Evolutionary conservation across 441 rosid species (phyloP).

Genomic region (Populus hybrid): DNA sequence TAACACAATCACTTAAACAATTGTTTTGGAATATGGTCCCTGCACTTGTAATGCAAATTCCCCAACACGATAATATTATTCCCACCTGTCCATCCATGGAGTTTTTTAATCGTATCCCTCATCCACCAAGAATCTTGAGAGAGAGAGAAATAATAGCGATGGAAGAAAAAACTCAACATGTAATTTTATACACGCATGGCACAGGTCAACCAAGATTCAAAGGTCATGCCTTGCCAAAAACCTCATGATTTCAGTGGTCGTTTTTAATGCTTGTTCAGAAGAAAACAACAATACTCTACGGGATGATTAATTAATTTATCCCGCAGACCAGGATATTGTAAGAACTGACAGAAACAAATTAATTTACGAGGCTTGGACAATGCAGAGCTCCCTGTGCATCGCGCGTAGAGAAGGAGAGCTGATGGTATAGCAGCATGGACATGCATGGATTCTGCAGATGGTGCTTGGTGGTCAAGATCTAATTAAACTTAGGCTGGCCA

Average conservation of each 20-base stretch:
- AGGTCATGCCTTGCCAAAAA: background rate
- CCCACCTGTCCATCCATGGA: constrained; percentile 22
- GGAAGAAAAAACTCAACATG: background rate
- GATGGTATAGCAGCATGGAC: background rate
- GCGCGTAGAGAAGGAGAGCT: background rate
- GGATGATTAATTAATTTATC: too few relatives aligned
- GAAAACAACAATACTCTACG: background rate
- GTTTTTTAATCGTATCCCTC: constrained; percentile 19
- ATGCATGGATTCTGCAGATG: background rate
- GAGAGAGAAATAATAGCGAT: background rate
- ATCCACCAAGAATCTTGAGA: constrained; percentile 8
- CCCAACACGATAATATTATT: constrained; percentile 23
- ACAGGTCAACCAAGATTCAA: background rate
- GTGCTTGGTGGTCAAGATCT: constrained; percentile 8
- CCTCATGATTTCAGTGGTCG: background rate
- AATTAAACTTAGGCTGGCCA: background rate
- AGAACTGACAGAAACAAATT: background rate
- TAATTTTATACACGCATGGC: constrained; percentile 4
- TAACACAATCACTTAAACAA: background rate
- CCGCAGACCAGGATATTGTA: background rate
- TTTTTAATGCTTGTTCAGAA: too few relatives aligned
- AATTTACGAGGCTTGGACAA: too few relatives aligned
- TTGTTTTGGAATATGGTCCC: constrained; percentile 27
- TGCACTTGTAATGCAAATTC: constrained; percentile 24
- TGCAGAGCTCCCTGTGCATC: too few relatives aligned